Conservation (phyloP, 2,329 filamentous ascomycete species). For the Fusarium sp. region DNA sequence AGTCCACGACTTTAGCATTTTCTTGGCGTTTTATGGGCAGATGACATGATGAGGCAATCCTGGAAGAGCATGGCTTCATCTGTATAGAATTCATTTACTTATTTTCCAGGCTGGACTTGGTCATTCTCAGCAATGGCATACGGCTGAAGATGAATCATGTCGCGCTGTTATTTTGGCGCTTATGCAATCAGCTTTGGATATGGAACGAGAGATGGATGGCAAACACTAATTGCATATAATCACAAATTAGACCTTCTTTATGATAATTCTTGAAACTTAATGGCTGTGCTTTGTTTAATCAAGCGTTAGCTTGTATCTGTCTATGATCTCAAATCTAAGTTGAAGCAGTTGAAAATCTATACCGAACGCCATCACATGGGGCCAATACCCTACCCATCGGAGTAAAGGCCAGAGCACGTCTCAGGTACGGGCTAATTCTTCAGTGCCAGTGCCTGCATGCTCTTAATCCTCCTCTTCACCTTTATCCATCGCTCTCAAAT, state of each 20-base stretch:
- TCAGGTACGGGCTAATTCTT: background rate
- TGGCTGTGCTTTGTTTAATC: background rate
- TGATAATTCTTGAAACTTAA: background rate
- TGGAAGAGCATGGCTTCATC: conserved; percentile 14
- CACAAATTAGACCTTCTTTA: conserved; percentile 29
- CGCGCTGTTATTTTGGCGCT: conserved; percentile 13
- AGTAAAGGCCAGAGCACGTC: background rate
- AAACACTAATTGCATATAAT: conserved; percentile 34
- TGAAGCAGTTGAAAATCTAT: background rate
- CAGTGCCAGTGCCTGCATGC: background rate
- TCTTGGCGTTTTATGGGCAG: conserved; percentile 46
- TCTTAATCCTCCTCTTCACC: conserved; percentile 54
- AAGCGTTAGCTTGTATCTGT: conserved; percentile 7
- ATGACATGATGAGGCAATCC: conserved; percentile 31
- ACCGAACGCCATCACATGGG: conserved; percentile 13
- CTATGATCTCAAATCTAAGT: background rate
- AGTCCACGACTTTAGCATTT: conserved; percentile 42
- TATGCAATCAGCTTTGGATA: conserved; percentile 27
- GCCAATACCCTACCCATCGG: background rate
- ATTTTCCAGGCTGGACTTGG: conserved; percentile 10
- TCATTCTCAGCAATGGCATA: conserved; percentile 22
- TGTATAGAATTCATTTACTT: conserved; percentile 10
- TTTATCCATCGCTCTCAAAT: conserved; percentile 54
- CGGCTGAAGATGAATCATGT: conserved; percentile 33
- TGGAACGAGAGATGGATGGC: conserved; percentile 19